Base-by-base conservation (phyloP, 2,329 filamentous ascomycete genomes). In the Arthrinium phaeospermum region DNA sequence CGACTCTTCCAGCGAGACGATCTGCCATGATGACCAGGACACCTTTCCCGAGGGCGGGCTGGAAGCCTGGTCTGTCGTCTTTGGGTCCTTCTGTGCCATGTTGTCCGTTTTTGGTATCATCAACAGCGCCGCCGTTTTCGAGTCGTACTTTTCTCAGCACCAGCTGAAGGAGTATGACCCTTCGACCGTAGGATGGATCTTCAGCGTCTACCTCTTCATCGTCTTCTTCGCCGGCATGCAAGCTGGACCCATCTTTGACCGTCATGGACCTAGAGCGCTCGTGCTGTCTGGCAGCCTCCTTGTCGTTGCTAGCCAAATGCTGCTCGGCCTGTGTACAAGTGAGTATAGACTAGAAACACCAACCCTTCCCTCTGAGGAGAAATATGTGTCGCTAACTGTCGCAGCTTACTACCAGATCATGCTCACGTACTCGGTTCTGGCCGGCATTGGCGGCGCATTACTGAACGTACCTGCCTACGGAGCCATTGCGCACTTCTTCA, bases 131-230 rank as follows among this genome's bases (percentile, higher is more conserved):
- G 86, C 86, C n/a, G 82, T 85, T 0, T 76, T 88, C 0, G 86
- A 87, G 74, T 81, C 85, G 53, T 86, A 87, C 68, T 81, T 87
- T 34, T 81, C 81, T 45, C 78, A 78, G 4, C 79, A 88, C 71
- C 86, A 88, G 74, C 80, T 88, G 1, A 77, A 79, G 0, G 73
- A 75, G 6, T 86, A 85, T 73, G 82, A 81, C 6, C 78, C 83
- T 4, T 78, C 83, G 4, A 82, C 87, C 49, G 81, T 88, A 0
- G 86, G 86, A 27, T 88, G 86, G 86, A 87, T 87, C 70, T 82
- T 83, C 0, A 84, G 85, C 0, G 74, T 87, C 4, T 83, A 86
- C 44, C 81, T 84, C 12, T 87, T 86, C 67, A 75, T 87, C 1
- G 81, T 83, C 0, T 76, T 87, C 0, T 81, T 85, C 27, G 78